Evolutionary conservation across 1,284 basidiomycete genomes (phyloP), one percentile per base, ranked within the genome.

Genomic region (Tylopilus sp.): DNA sequence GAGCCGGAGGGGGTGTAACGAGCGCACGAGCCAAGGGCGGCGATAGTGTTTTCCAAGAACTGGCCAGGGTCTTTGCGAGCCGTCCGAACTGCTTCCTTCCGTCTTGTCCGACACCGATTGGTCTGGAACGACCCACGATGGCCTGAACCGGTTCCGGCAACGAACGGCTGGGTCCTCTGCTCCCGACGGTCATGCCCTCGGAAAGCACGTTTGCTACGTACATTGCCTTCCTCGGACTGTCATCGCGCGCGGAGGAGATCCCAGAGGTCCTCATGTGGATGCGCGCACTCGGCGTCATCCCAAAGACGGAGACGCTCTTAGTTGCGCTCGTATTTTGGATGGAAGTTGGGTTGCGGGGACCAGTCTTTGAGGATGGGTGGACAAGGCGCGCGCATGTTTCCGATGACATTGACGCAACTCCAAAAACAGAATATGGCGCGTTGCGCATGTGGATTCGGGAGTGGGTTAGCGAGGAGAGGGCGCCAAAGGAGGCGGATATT

Each of bases 221-320:
- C 73, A 83, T 96, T 56, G 76, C 83, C 39, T 82, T 96, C 1
- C 84, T 94, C 16, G 89, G 88, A 0, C 77, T 86, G 6, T 83
- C 85, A 18, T 74, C 69, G 2, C 82, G 82, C 1, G 81, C 86
- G 5, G 75, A 79, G 0, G 89, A 93, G 73, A 90, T 96, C 44
- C 89, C 94, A 0, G 81, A 87, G n/a, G 83, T 84, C 4, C 80
- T 97, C 3, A 89, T 87, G 8, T 96, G 94, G 93, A 95, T 95
- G 93, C 85, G 86, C 4, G 81, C 81, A 26, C 72, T 94, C 19
- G 77, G 78, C 0, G 79, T 95, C 18, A 52, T 58, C 32, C 94
- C 94, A 0, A 80, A 80, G 9, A 77, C 74, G 32, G 77, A 82
- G 54, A 92, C 91, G 9, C 77, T 96, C 16, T 86, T 88, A 1